phyloP scores from a whole-genome alignment of 2,329 filamentous ascomycete genomes.

The Colletotrichum sp. region DNA sequence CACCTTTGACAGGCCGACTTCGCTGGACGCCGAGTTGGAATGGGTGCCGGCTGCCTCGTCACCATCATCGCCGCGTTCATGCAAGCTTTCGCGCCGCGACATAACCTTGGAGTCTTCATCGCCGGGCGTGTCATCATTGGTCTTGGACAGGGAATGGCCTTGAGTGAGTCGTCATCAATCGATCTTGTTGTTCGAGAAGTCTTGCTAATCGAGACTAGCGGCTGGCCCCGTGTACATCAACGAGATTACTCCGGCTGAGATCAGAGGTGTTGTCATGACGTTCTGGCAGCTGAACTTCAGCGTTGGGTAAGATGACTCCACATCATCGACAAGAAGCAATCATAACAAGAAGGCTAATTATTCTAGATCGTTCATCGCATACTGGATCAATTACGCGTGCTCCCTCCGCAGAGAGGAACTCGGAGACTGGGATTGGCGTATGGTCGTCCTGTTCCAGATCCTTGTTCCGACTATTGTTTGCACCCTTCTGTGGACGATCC shows the following conservation, averaged over 20 bases:
- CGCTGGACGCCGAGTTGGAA: conserved; percentile 63
- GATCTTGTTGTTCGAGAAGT: not conserved
- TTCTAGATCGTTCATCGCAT: conserved; percentile 61
- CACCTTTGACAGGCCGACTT: conserved; percentile 49
- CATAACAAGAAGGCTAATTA: not conserved
- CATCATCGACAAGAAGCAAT: rapidly evolving
- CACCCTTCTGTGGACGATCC: conserved; percentile 65
- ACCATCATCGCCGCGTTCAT: conserved; percentile 70
- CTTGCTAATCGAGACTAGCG: conserved; percentile 39
- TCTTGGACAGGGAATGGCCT: conserved; percentile 67
- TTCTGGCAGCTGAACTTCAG: conserved; percentile 74
- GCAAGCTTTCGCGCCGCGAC: conserved; percentile 63
- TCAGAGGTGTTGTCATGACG: conserved; percentile 71
- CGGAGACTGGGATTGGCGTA: conserved; percentile 75
- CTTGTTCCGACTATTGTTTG: conserved; percentile 68
- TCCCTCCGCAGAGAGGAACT: conserved; percentile 57
- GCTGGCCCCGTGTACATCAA: conserved; percentile 75
- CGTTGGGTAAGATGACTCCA: conserved; percentile 49
- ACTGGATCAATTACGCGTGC: conserved; percentile 61
- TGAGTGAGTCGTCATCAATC: conserved; percentile 49
- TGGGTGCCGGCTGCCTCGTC: conserved; percentile 63
- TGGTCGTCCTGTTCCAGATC: conserved; percentile 76
- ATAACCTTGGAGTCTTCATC: conserved; percentile 66
- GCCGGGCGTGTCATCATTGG: conserved; percentile 69
- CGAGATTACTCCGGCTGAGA: conserved; percentile 67